Evolutionary conservation across 2,329 filamentous ascomycete genomes (phyloP).

Genomic region (Beauveria sp.): DNA sequence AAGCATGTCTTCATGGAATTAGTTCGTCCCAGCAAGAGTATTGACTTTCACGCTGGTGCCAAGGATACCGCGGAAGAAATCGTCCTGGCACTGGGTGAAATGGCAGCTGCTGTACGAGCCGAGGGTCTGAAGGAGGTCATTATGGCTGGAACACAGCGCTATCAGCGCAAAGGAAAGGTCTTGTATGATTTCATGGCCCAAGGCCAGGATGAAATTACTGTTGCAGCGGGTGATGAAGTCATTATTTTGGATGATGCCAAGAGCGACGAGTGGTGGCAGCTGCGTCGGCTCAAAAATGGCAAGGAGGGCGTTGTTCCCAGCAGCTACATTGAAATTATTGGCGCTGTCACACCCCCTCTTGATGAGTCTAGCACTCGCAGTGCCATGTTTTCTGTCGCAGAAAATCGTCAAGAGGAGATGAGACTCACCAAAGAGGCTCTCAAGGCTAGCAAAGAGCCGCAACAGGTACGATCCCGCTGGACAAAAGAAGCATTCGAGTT

Average conservation of each 20-base stretch:
- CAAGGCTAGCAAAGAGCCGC: constrained; percentile 49
- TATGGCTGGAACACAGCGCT: constrained; percentile 61
- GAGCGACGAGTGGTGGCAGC: constrained; percentile 98
- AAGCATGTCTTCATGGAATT: constrained; percentile 97
- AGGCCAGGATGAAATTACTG: constrained; percentile 92
- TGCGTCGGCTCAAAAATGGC: constrained; percentile 80
- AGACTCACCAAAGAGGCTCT: constrained; percentile 74
- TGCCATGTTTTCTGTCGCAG: constrained; percentile 61
- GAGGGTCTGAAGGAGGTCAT: constrained; percentile 80
- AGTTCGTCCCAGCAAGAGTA: constrained; percentile 82
- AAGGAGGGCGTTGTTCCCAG: constrained; percentile 94
- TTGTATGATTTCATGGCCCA: constrained; percentile 96
- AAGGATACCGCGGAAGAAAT: constrained; percentile 97
- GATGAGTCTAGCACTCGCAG: constrained; percentile 43
- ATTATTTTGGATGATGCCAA: constrained; percentile 81
- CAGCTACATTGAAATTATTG: constrained; percentile 88
- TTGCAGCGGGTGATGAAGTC: constrained; percentile 84
- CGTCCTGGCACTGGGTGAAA: constrained; percentile 76
- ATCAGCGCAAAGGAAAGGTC: constrained; percentile 75
- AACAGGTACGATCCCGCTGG: constrained; percentile 63
- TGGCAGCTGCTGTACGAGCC: constrained; percentile 78
- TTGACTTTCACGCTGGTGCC: constrained; percentile 94
- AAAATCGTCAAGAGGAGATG: constrained; percentile 73
- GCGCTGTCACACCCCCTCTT: constrained; percentile 48
- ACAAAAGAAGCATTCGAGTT: constrained; percentile 29